phyloP scores from a whole-genome alignment of 2,329 filamentous ascomycete species.

The Cytospora chrysosperma region DNA sequence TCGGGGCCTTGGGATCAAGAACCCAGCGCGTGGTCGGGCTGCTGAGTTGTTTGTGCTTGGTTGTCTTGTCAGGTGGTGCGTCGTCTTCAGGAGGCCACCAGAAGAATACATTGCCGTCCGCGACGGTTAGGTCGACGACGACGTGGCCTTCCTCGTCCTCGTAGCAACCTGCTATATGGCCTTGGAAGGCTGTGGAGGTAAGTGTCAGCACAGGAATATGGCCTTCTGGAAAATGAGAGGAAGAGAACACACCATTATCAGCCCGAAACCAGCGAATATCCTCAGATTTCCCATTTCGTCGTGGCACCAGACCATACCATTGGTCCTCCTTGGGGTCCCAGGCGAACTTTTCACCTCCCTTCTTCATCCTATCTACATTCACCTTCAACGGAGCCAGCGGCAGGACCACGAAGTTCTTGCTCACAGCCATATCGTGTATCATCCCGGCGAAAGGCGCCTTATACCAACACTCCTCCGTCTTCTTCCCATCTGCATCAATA shows the following conservation, averaged over 20 bases:
- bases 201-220: not conserved
- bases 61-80: conserved; percentile 25
- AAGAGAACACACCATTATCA: conserved; percentile 45
- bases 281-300: conserved; percentile 47
- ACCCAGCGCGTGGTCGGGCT: conserved; percentile 43
- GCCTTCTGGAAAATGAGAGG: not conserved
- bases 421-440: conserved; percentile 51
- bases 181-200: conserved; percentile 39
- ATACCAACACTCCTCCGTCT: conserved; percentile 48
- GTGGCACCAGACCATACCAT: conserved; percentile 53
- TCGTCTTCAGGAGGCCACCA: conserved; percentile 42
- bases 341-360: conserved; percentile 49
- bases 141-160: conserved; percentile 46
- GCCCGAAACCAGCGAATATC: conserved; percentile 53
- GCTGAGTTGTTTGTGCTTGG: conserved; percentile 36
- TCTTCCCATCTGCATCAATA: conserved; percentile 41
- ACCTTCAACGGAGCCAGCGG: conserved; percentile 49
- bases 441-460: conserved; percentile 52
- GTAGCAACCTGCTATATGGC: conserved; percentile 48
- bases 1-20: conserved; percentile 38
- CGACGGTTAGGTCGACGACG: conserved; percentile 42
- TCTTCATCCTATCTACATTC: conserved; percentile 42
- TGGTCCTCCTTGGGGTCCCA: conserved; percentile 56
- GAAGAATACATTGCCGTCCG: conserved; percentile 47
- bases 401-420: conserved; percentile 47